A percentile compares a stretch with the other conserved stretches of the same genome.
Conservation (phyloP, 345 rosid species). For the Citropsis articulata region DNA sequence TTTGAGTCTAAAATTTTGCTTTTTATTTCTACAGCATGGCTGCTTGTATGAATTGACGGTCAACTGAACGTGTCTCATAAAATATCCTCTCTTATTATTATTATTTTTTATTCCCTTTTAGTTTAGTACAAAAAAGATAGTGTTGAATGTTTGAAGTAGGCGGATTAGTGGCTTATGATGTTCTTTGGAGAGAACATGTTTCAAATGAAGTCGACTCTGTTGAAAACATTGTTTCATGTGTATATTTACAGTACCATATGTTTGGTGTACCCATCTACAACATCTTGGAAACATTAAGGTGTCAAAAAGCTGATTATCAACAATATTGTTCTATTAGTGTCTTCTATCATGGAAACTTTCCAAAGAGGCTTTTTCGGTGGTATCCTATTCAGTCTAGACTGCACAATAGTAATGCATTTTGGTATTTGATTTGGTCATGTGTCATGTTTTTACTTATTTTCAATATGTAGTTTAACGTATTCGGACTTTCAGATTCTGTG, state of each 20-base stretch:
- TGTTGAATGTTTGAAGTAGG: background rate
- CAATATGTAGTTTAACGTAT: background rate
- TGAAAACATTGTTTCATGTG: background rate
- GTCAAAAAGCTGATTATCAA: background rate
- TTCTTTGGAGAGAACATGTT: background rate
- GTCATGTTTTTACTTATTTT: background rate
- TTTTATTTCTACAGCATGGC: background rate
- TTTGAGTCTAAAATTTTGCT: constrained; percentile 7
- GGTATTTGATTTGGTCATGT: background rate
- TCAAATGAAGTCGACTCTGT: background rate
- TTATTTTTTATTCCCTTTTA: too few relatives aligned
- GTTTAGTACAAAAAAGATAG: background rate
- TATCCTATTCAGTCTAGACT: background rate
- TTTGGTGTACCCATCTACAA: background rate
- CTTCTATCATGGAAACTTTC: background rate
- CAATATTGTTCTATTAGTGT: background rate
- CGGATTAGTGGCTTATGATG: background rate
- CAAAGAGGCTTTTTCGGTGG: background rate
- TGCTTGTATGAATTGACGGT: background rate
- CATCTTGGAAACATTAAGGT: background rate
- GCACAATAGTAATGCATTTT: background rate
- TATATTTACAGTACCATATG: too few relatives aligned
- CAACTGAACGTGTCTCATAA: background rate
- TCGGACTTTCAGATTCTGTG: constrained; percentile 7
- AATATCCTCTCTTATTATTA: too few relatives aligned